Evolutionary conservation across 805 yeast species (phyloP).

Genomic region (Candida morakotiae): DNA sequence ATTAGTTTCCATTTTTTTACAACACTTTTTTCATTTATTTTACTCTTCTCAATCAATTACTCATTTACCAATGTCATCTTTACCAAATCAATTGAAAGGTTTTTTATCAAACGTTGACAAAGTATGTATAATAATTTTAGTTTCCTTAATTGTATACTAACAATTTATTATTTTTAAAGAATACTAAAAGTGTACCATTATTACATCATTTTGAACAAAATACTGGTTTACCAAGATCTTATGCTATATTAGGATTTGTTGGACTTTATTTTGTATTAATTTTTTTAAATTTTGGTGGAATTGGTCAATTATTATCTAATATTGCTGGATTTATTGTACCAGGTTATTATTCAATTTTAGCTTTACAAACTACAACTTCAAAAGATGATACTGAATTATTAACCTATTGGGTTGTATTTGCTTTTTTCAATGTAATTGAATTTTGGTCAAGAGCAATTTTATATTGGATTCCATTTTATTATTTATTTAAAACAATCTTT

Average conservation of each 20-base stretch:
- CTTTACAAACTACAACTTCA: conserved; percentile 66
- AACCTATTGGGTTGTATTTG: conserved; percentile 98
- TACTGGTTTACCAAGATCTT: conserved; percentile 75
- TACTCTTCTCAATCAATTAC: no score
- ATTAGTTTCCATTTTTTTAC: no score
- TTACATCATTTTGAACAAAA: conserved; percentile 37
- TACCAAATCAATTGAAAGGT: conserved; percentile 42
- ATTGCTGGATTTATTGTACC: conserved; percentile 89
- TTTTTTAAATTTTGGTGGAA: conserved; percentile 87
- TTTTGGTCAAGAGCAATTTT: conserved; percentile 93
- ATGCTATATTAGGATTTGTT: conserved; percentile 65
- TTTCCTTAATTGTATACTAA: neutral
- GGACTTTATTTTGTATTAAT: conserved; percentile 70
- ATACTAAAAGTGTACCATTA: conserved; percentile 25
- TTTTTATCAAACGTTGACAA: conserved; percentile 45
- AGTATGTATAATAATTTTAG: conserved; percentile 27
- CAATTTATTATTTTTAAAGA: conserved; percentile 13
- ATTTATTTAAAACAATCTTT: conserved; percentile 85
- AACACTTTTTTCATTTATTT: no score
- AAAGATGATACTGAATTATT: conserved; percentile 83
- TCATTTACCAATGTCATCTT: conserved; percentile 30
- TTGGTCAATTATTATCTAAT: conserved; percentile 92
- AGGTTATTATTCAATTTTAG: conserved; percentile 81
- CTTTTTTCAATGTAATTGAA: conserved; percentile 84
- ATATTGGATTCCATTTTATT: conserved; percentile 96